Evolutionary conservation across 352 stramenopile species (phyloP), one percentile per base, ranked within the genome.

Genomic region (Globisporangium iwayamae): DNA sequence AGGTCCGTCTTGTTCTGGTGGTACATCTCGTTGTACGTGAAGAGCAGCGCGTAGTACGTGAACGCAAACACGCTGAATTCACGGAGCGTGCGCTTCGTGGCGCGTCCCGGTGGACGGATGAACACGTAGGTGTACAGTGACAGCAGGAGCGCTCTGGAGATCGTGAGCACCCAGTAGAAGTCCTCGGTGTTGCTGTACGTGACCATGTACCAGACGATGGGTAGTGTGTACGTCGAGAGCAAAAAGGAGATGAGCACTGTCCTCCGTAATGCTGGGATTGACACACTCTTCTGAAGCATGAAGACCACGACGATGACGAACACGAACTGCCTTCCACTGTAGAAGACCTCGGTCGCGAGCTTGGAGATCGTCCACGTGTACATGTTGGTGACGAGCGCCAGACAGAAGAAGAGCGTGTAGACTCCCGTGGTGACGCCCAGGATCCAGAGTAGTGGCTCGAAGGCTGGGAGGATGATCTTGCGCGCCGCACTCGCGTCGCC

Each of bases 211-310:
- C 53, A 72, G 10, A 56, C 54, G 45, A 69, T 30, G 5, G 57
- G 39, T 16, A 75, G 32, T 10, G 81, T 81, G 39, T 81, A 85
- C 11, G 60, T 74, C 45, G 70, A 69, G 11, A 89, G 62, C n/a
- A 83, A 41, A 9, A 87, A 13, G 4, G 78, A 66, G 32, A 79
- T 78, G 38, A 61, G 28, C 0, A 81, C 62, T 2, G 75, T 75
- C 2, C 81, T 75, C 2, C 70, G 62, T 51, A 89, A 59, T 16
- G 81, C 79, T 28, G 76, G 79, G 4, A 81, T 50, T 3, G 81
- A 87, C 11, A 90, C 72, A 47, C 79, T 90, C 70, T 90, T 89
- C 63, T 87, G 81, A 5, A 78, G 71, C 14, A 90, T 62, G 43
- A 79, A 85, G 4, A 87, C 60, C 1, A 83, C 62, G 3, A 78